These are phyloP conservation scores for Colletotrichum sp. DNA, from an alignment of 2,329 filamentous ascomycete species.

Conservation along the genomic window DNA sequence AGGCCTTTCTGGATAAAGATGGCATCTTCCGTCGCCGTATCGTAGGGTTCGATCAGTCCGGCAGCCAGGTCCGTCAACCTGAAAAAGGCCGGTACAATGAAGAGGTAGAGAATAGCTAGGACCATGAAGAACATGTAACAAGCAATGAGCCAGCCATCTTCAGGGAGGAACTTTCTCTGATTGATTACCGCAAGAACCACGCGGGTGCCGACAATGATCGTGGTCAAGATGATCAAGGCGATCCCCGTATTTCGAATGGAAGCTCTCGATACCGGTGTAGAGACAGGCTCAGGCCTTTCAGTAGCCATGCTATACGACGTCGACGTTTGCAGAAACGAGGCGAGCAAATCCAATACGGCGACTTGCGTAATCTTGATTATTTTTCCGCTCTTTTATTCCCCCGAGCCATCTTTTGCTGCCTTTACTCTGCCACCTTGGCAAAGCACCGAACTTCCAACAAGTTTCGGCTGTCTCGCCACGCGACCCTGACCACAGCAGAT, in stretches of 20 bases:
- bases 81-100: slow-evolving; percentile 12
- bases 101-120: slow-evolving; percentile 14
- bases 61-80: slow-evolving; percentile 7
- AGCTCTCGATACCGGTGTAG: neutral
- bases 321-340: too few relatives aligned
- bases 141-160: slow-evolving; percentile 18
- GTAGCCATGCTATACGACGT: neutral
- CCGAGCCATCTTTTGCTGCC: too few relatives aligned
- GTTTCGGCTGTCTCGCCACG: too few relatives aligned
- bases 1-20: slow-evolving; percentile 14
- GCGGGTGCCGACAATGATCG: neutral
- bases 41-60: slow-evolving; percentile 4
- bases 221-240: slow-evolving; percentile 3
- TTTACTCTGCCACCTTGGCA: too few relatives aligned
- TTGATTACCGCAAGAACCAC: slow-evolving; percentile 8
- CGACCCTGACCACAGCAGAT: too few relatives aligned
- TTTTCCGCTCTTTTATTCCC: too few relatives aligned
- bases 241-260: slow-evolving; percentile 5
- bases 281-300: neutral
- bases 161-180: slow-evolving; percentile 8
- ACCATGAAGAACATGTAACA: slow-evolving; percentile 16
- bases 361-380: too few relatives aligned
- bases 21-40: neutral
- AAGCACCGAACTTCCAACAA: too few relatives aligned
- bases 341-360: too few relatives aligned